Evolutionary conservation across 2,329 filamentous ascomycete genomes (phyloP).

Genomic region (Neobulgaria alba): DNA sequence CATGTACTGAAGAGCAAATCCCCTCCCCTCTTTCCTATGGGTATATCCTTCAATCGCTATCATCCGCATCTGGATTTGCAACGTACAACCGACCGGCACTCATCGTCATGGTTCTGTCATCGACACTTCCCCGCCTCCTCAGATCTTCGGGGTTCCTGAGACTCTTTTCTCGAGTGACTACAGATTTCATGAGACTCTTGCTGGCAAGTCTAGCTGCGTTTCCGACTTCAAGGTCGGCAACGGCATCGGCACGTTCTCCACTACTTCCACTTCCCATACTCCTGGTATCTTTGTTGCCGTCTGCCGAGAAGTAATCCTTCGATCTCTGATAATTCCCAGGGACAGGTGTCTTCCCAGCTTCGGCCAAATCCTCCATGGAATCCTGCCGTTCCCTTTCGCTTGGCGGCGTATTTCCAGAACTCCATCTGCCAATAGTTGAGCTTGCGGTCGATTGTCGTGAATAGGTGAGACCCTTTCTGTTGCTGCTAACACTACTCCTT

Average conservation of each 20-base stretch:
- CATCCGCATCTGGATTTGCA: constrained; percentile 63
- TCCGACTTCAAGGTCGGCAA: constrained; percentile 41
- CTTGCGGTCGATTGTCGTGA: constrained; percentile 31
- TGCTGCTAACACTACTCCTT: constrained; percentile 47
- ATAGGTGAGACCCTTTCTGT: constrained; percentile 32
- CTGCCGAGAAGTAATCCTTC: constrained; percentile 22
- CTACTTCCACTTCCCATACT: constrained; percentile 27
- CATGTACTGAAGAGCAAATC: constrained; percentile 3
- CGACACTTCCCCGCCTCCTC: constrained; percentile 69
- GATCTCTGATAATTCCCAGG: constrained; percentile 9
- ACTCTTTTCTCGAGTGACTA: constrained; percentile 55
- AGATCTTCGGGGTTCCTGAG: constrained; percentile 63
- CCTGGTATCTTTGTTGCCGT: constrained; percentile 19
- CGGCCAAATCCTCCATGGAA: constrained; percentile 20
- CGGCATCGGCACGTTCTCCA: constrained; percentile 48
- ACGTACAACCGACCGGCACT: constrained; percentile 66
- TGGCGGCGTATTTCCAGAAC: constrained; percentile 37
- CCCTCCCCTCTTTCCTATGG: background rate
- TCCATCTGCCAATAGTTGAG: constrained; percentile 32
- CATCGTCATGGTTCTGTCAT: constrained; percentile 64
- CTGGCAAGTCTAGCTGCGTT: constrained; percentile 42
- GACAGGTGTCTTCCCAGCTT: constrained; percentile 23
- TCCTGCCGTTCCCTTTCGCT: constrained; percentile 26
- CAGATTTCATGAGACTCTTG: constrained; percentile 50
- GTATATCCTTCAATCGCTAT: constrained; percentile 20